Evolutionary conservation across 495 filamentous ascomycete species (phyloP).

Genomic region (Polyplosphaeria fusca): DNA sequence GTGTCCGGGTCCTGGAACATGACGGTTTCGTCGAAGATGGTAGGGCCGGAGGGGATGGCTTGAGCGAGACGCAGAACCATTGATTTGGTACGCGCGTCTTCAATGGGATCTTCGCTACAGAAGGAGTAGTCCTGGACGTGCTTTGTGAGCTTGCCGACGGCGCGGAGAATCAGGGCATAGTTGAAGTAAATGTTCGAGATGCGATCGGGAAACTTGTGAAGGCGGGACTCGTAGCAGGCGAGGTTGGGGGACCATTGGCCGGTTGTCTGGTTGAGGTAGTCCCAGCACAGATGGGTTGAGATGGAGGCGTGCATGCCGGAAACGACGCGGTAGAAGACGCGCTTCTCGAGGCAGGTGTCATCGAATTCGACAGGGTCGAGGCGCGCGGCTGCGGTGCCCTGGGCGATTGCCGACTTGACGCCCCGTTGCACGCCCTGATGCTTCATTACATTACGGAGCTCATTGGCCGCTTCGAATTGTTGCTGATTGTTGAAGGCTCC

Average conservation of each 20-base stretch:
- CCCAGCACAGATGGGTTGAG: slow-evolving; percentile 91
- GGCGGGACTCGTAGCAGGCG: slow-evolving; percentile 78
- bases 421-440: slow-evolving; percentile 65
- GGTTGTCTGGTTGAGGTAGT: slow-evolving; percentile 92
- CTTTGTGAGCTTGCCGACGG: slow-evolving; percentile 84
- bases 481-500: slow-evolving; percentile 30
- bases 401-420: slow-evolving; percentile 56
- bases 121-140: slow-evolving; percentile 84
- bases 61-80: slow-evolving; percentile 72
- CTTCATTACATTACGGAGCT: slow-evolving; percentile 78
- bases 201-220: slow-evolving; percentile 80
- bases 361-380: slow-evolving; percentile 70
- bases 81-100: slow-evolving; percentile 73
- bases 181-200: slow-evolving; percentile 99
- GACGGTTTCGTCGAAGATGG: slow-evolving; percentile 87
- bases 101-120: slow-evolving; percentile 77
- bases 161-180: slow-evolving; percentile 88
- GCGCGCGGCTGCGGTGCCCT: slow-evolving; percentile 29
- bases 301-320: slow-evolving; percentile 98
- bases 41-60: slow-evolving; percentile 60
- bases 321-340: slow-evolving; percentile 91
- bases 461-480: slow-evolving; percentile 65
- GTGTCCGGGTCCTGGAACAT: slow-evolving; percentile 83
- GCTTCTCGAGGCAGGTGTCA: slow-evolving; percentile 93
- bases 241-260: slow-evolving; percentile 93